phyloP scores from a whole-genome alignment of 1,284 basidiomycete genomes.

The Anthracocystis setariae region DNA sequence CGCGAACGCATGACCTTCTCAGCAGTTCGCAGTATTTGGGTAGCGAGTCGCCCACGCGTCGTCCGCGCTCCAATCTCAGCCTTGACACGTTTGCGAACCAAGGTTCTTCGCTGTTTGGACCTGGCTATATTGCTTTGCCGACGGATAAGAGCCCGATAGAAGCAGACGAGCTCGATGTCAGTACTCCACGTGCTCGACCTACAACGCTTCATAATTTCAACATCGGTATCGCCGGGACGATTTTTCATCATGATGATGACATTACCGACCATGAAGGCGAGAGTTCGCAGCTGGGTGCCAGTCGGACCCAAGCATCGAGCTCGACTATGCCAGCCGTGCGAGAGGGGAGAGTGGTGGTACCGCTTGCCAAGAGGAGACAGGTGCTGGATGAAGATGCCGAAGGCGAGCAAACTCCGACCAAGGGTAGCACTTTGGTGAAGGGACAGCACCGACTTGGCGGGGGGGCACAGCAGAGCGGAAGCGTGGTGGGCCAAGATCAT shows the following conservation, averaged over 20 bases:
- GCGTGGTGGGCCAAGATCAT: background rate
- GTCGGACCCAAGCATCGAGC: background rate
- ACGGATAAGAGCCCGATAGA: conserved; percentile 2
- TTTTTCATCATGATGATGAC: conserved; percentile 37
- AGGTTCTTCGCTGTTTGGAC: background rate
- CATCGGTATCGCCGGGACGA: conserved; percentile 39
- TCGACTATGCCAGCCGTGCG: background rate
- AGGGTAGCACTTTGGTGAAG: conserved; percentile 12
- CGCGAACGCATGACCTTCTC: conserved; percentile 3
- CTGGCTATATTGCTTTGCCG: background rate
- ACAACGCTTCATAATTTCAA: conserved; percentile 29
- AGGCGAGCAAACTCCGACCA: conserved; percentile 44
- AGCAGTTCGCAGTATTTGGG: background rate
- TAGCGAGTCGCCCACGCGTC: conserved; percentile 19
- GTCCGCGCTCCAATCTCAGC: conserved; percentile 16
- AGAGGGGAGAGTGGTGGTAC: conserved; percentile 16
- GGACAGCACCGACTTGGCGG: conserved; percentile 1
- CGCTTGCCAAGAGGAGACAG: conserved; percentile 21
- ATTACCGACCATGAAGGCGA: conserved; percentile 39
- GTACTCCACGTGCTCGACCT: conserved; percentile 43
- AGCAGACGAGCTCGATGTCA: conserved; percentile 38
- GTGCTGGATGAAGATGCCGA: conserved; percentile 23
- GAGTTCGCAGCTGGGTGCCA: background rate
- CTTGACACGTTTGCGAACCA: background rate
- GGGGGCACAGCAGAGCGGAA: background rate